These are phyloP conservation scores for Alternaria sp. DNA, from an alignment of 2,329 filamentous ascomycete species.

Conservation along the genomic window DNA sequence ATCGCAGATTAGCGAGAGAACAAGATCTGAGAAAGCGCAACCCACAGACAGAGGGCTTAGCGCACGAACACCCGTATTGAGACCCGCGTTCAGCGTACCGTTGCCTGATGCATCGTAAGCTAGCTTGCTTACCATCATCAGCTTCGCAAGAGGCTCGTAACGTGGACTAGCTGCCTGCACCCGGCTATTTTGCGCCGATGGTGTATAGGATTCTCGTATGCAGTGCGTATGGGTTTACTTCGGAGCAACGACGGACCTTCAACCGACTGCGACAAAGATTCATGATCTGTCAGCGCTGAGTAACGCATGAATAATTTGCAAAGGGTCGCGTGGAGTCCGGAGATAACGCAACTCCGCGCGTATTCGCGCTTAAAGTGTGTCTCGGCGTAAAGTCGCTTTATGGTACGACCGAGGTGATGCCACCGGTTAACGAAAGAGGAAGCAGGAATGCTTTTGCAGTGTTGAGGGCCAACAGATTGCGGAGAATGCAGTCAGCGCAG, in stretches of 20 bases:
- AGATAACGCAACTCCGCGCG: background rate
- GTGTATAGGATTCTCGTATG: background rate
- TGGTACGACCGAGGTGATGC: background rate
- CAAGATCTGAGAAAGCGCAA: conserved; percentile 11
- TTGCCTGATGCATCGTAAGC: background rate
- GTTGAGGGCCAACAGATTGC: conserved; percentile 2
- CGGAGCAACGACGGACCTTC: background rate
- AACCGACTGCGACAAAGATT: background rate
- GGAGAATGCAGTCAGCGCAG: background rate
- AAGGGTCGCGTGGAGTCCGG: background rate
- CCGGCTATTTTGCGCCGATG: background rate
- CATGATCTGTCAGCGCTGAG: background rate
- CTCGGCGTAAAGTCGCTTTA: conserved; percentile 6
- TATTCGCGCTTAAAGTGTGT: background rate
- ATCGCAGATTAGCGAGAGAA: conserved; percentile 23
- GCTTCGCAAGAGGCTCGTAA: background rate
- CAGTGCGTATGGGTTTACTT: background rate
- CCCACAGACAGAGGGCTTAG: background rate
- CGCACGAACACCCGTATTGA: background rate
- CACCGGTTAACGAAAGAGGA: background rate
- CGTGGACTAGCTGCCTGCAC: background rate
- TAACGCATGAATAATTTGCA: background rate
- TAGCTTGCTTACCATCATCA: background rate
- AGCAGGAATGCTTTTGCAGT: conserved; percentile 1
- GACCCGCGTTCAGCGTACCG: background rate